A percentile compares a stretch with the other conserved stretches of the same genome.
Evolutionary conservation across 495 filamentous ascomycete genomes (phyloP).

Genomic region (Penicillium flavigenum): DNA sequence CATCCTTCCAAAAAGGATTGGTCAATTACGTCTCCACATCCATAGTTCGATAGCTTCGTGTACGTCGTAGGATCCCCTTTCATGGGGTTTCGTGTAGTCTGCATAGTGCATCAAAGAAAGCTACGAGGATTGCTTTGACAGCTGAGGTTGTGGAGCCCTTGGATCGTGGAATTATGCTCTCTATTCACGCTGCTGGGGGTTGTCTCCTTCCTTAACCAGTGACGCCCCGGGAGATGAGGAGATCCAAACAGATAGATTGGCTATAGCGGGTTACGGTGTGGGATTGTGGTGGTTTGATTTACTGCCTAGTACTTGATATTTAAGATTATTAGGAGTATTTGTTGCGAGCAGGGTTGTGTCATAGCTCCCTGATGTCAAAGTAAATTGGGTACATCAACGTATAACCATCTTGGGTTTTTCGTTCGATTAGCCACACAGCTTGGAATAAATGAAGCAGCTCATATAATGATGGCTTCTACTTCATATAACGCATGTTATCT

Average conservation of each 20-base stretch:
- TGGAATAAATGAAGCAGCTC: neutral
- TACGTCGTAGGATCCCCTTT: neutral
- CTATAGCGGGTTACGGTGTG: neutral
- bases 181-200: neutral
- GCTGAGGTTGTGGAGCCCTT: neutral
- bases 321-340: neutral
- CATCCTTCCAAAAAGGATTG: neutral
- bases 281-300: neutral
- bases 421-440: neutral
- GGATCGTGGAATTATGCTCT: neutral
- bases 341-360: neutral
- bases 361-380: neutral
- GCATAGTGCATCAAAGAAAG: slow-evolving; percentile 1
- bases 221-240: neutral
- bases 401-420: neutral
- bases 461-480: neutral
- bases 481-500: neutral
- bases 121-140: neutral
- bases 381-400: neutral
- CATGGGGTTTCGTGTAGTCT: neutral
- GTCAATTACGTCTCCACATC: neutral
- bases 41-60: neutral
- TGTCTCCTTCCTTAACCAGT: neutral
- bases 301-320: neutral
- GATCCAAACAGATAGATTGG: neutral